Evolutionary conservation across 2,329 filamentous ascomycete genomes (phyloP), one percentile per base, ranked within the genome.

Genomic region (Neofusicoccum cordaticola): DNA sequence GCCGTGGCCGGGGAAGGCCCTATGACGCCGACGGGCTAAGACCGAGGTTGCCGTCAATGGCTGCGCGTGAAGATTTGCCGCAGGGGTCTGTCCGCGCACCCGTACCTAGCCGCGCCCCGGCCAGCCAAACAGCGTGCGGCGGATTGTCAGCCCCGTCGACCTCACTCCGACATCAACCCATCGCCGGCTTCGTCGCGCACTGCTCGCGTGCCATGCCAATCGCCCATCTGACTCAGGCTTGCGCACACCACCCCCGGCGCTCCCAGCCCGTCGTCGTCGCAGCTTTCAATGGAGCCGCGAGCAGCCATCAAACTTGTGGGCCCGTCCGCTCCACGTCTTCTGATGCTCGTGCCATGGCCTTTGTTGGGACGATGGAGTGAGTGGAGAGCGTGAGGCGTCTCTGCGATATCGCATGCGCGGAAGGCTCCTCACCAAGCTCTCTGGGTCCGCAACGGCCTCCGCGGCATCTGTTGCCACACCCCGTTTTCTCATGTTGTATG

Each of bases 131-230:
- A 63, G 39, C n/a, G 15, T 12, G n/a, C 15, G 11, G 37, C 37
- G 15, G 61, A 63, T 63, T 63, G 61, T 63, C 61, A 63, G 50
- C 61, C 47, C 47, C 17, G 15, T 31, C 62, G 50, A 64, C 62
- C 15, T 44, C 51, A 56, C 44, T 27, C 34, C 48, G 37, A 35
- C 37, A 31, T 31, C 48, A 31, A 15, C 8, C 12, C 52, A 17
- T 34, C 39, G 9, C 22, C 12, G 12, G 19, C 6, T 11, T 7
- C 41, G 37, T 60, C 56, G 3, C 8, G 27, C 3, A 34, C 12
- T 27, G 13, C 42, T 34, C 27, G 31, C 53, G 35, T 17, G 5
- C 37, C 12, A 27, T 17, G 15, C 34, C n/a, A 2, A 8, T n/a
- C 50, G 39, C n/a, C 13, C 31, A 1, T 15, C 34, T 17, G 9